These are phyloP conservation scores for Kluyveromyces wickerhamii DNA, from an alignment of 805 yeast species.

Conservation along the genomic window DNA sequence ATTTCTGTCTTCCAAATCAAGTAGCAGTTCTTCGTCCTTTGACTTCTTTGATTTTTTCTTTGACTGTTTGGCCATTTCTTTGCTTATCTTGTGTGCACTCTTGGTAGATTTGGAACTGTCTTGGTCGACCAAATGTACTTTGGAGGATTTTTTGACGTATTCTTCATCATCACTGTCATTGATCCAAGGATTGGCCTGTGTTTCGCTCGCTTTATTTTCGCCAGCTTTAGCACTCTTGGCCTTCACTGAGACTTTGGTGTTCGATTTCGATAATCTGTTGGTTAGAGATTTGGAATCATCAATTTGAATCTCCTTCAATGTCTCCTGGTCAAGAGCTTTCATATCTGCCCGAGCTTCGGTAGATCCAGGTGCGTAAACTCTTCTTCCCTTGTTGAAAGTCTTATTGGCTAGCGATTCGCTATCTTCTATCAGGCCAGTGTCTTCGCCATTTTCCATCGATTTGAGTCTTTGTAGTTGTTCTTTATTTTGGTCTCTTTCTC, in stretches of 20 bases:
- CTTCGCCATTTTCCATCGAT: slow-evolving; percentile 41
- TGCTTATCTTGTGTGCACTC: slow-evolving; percentile 37
- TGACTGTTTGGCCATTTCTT: slow-evolving; percentile 22
- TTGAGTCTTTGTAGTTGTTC: slow-evolving; percentile 45
- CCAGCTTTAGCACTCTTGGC: neutral
- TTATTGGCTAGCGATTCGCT: slow-evolving; percentile 39
- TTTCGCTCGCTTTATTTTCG: slow-evolving; percentile 6
- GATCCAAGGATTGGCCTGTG: slow-evolving; percentile 46
- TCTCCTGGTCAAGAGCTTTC: slow-evolving; percentile 30
- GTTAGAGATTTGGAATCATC: slow-evolving; percentile 44
- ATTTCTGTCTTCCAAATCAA: slow-evolving; percentile 38
- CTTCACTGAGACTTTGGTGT: slow-evolving; percentile 7
- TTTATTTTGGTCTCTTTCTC: slow-evolving; percentile 51
- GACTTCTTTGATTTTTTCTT: slow-evolving; percentile 27
- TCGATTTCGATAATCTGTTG: slow-evolving; percentile 31
- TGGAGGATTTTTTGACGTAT: slow-evolving; percentile 35
- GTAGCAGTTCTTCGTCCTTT: slow-evolving; percentile 29
- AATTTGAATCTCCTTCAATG: slow-evolving; percentile 38
- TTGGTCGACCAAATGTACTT: slow-evolving; percentile 40
- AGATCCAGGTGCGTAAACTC: slow-evolving; percentile 62
- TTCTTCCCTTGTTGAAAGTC: slow-evolving; percentile 63
- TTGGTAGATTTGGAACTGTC: slow-evolving; percentile 44
- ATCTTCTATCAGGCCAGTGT: slow-evolving; percentile 31
- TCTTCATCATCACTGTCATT: slow-evolving; percentile 27
- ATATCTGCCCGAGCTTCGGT: slow-evolving; percentile 24